Evolutionary conservation across 1,139 yeast genomes (phyloP), one percentile per base, ranked within the genome.

Genomic region (Kodamaea sp.): DNA sequence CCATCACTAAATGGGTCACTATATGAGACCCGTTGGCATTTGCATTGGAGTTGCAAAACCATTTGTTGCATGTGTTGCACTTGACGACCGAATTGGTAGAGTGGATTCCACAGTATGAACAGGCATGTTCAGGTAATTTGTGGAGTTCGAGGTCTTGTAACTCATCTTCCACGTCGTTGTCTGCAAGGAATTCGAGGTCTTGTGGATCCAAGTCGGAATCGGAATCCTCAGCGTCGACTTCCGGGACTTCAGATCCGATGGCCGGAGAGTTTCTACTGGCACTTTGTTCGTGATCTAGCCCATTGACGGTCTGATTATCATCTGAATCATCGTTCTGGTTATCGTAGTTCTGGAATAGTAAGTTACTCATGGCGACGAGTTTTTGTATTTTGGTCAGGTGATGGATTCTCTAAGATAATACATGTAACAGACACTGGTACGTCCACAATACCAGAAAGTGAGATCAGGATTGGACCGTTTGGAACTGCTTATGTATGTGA

Each of bases 31-130:
- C 79, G 7, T 76, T 62, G 7, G 79, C 66, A 28, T 69, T 67
- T 19, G 78, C 70, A 39, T 79, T 77, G n/a, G 86, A 75, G 55
- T 90, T 90, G 63, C 97, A 90, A 57, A 90, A 90, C 97, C 97
- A 90, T 55, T 80, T 83, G 51, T 78, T 62, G 60, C 97, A 89
- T 4, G 76, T 70, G 39, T 78, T 76, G 63, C 97, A 90, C 48
- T 83, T 80, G 26, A 85, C 84, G 14, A 89, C 84, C 31, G 83
- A 71, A 7, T 77, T 61, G 0, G 88, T 74, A 5, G 78, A 63
- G 44, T 80, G 80, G 22, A 87, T 71, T 1, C 90, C 94, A 63
- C 97, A 90, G 56, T 89, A 89, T 2, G 83, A 66, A 51, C 90
- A 83, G 0, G 83, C 77, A 49, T 66, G 61, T 15, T 50, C 59